Percentiles rank a stretch among this genome's conserved stretches.
Conservation (phyloP, 768 basidiomycete genomes). For the Naganishia vaughanmartiniae region DNA sequence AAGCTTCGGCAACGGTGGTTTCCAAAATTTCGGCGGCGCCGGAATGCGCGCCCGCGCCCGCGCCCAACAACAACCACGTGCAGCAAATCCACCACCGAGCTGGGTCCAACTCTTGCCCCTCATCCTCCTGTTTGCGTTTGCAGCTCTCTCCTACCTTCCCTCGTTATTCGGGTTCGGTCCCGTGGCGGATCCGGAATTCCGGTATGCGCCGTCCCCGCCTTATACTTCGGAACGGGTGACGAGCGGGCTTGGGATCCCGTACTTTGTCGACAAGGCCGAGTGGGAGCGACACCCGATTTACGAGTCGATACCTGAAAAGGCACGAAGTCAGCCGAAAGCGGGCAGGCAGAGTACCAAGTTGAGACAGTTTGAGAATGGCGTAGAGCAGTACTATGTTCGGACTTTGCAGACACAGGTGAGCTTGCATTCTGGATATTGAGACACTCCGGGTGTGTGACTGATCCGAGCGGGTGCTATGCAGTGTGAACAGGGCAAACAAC, state of each 20-base stretch:
- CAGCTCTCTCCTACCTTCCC: constrained; percentile 75
- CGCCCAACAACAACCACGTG: constrained; percentile 50
- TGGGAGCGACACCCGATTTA: constrained; percentile 74
- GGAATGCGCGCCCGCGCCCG: constrained; percentile 51
- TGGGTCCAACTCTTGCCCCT: constrained; percentile 76
- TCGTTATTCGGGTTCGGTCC: constrained; percentile 66
- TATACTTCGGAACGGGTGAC: constrained; percentile 74
- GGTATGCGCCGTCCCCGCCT: constrained; percentile 63
- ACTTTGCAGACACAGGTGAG: constrained; percentile 60
- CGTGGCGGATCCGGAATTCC: constrained; percentile 74
- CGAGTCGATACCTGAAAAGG: constrained; percentile 51
- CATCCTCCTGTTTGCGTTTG: constrained; percentile 77
- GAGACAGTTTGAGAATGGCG: constrained; percentile 68
- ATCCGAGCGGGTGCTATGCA: constrained; percentile 34
- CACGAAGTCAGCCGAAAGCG: constrained; percentile 39
- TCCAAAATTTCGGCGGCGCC: constrained; percentile 55
- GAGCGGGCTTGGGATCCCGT: constrained; percentile 66
- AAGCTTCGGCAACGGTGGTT: constrained; percentile 53
- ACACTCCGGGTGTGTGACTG: background rate
- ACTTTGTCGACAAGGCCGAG: constrained; percentile 77
- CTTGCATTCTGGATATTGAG: background rate
- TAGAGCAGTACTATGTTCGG: constrained; percentile 74
- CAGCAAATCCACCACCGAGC: constrained; percentile 51
- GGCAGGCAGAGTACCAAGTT: constrained; percentile 51
- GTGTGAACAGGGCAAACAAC: constrained; percentile 69